These are phyloP conservation scores for Ophiostoma ulmi DNA, from an alignment of 2,329 filamentous ascomycete genomes.

Conservation along the genomic window DNA sequence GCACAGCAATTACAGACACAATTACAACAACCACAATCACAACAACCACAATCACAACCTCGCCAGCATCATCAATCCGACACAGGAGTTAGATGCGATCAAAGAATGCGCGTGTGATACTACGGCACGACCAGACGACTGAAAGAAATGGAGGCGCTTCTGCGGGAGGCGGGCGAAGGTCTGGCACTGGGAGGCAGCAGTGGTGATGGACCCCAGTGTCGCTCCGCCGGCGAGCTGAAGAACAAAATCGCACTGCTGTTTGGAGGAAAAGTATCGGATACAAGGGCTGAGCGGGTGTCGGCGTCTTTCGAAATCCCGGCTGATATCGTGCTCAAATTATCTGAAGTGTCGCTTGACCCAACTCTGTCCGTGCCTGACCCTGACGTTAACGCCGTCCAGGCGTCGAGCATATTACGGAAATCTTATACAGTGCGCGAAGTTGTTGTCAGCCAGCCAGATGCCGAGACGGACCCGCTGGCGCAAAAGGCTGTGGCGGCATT, in stretches of 20 bases:
- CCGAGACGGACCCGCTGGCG: conserved; percentile 38
- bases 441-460: conserved; percentile 20
- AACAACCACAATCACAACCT: neutral
- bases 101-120: neutral
- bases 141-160: conserved; percentile 33
- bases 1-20: too few relatives aligned
- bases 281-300: conserved; percentile 47
- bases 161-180: conserved; percentile 30
- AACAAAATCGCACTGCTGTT: conserved; percentile 41
- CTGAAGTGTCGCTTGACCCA: neutral
- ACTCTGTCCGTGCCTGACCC: neutral
- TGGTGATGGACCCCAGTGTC: conserved; percentile 31
- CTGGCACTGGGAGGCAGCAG: conserved; percentile 28
- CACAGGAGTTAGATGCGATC: neutral
- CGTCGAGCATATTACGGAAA: neutral
- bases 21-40: neutral
- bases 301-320: conserved; percentile 45
- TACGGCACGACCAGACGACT: neutral
- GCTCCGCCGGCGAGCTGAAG: conserved; percentile 44
- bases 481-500: conserved; percentile 48
- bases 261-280: conserved; percentile 41
- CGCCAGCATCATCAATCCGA: neutral
- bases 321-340: conserved; percentile 39
- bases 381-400: conserved; percentile 24
- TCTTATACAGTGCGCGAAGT: conserved; percentile 24